These are phyloP conservation scores for Gastrolobium bilobum DNA, from an alignment of 306 rosid species.

Conservation along the genomic window DNA sequence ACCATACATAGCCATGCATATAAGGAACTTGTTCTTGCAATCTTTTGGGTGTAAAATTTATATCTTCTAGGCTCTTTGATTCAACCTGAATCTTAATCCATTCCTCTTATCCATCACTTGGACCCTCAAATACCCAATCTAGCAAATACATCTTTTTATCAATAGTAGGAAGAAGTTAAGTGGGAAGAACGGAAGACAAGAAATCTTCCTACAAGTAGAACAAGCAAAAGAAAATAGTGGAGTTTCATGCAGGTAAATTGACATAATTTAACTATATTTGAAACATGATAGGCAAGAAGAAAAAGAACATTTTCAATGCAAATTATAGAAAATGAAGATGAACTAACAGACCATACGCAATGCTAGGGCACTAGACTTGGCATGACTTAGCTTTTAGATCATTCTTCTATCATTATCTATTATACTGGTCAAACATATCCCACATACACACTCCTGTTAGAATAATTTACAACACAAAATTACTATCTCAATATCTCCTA, in stretches of 20 bases:
- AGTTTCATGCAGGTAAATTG: conserved; percentile 13
- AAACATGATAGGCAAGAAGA: conserved; percentile 4
- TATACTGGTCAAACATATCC: conserved; percentile 23
- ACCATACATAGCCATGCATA: conserved; percentile 15
- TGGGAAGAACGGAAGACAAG: conserved; percentile 24
- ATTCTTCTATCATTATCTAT: conserved; percentile 9
- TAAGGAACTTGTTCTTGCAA: neutral
- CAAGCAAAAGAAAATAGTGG: conserved; percentile 10
- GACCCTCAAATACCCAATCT: conserved; percentile 1
- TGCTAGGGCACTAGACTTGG: conserved; percentile 34
- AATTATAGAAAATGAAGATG: conserved; percentile 23
- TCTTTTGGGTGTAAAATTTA: neutral
- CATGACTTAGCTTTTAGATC: conserved; percentile 37
- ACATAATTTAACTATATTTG: conserved; percentile 30
- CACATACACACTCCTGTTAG: conserved; percentile 9
- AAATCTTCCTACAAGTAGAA: conserved; percentile 6
- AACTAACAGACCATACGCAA: conserved; percentile 22
- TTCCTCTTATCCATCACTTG: conserved; percentile 23
- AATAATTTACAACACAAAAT: conserved; percentile 35
- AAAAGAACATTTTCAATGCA: neutral
- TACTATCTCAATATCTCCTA: neutral
- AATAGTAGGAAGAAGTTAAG: conserved; percentile 1
- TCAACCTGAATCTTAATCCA: conserved; percentile 8
- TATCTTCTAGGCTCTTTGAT: conserved; percentile 3
- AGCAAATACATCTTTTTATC: neutral